Evolutionary conservation across 345 rosid species (phyloP), one percentile per base, ranked within the genome.

Genomic region (Pelargonium nanum): DNA sequence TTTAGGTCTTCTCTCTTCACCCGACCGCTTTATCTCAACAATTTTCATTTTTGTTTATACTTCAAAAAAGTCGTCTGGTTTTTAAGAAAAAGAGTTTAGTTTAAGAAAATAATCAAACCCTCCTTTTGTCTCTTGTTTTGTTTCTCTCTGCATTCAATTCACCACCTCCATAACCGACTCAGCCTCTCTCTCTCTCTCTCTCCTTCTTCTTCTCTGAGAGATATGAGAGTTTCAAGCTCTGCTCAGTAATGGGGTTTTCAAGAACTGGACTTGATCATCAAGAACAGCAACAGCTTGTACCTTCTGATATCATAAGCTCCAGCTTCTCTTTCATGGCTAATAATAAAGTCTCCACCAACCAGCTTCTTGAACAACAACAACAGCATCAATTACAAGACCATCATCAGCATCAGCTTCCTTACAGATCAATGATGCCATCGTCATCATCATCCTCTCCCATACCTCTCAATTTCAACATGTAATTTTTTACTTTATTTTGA

Each of bases 11-110:
- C 70, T 64, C 34, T 53, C 72, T n/a, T n/a, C n/a, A n/a, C n/a
- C n/a, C n/a, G 78, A 80, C 86, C 77, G 81, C 81, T 75, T 75
- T 70, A 68, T 81, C 76, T 70, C 63, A 84, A 79, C 57, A 48
- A 57, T 61, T 64, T 68, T 56, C 60, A 63, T 20, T 56, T 25
- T 40, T 54, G 51, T 24, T 58, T 40, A 25, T 22, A 9, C 45
- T 24, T 15, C 8, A 19, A 17, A 32, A 55, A 62, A 62, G 65
- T 30, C 22, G 26, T 22, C 65, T 22, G n/a, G 55, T 26, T 60
- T 60, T 52, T 60, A 19, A 12, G 22, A 3, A 17, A 26, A 28
- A 60, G 63, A 45, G 63, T 22, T 51, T 26, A 24, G 3, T 22
- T 21, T 17, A 30, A 34, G 48, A 26, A 58, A 26, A 57, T 9